Base-by-base conservation (phyloP, 2,329 filamentous ascomycete species). In the Epichloe baconii region DNA sequence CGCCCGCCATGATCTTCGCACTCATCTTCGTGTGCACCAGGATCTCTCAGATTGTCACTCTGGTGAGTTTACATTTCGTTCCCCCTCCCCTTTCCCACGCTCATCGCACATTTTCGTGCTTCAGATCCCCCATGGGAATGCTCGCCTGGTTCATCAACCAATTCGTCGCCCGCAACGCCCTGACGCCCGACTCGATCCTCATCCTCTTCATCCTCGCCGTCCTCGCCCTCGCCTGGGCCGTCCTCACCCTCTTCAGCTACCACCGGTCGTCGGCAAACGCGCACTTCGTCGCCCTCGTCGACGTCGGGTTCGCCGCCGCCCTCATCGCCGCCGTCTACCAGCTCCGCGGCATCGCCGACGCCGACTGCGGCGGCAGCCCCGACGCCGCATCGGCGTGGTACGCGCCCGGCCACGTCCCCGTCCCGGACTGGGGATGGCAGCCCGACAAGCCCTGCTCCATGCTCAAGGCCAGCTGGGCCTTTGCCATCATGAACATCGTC, bases 381-480 rank as follows among this genome's bases (percentile, higher is more conserved):
- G 62, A 63, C 11, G 61, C 62, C 35, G 70, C 69, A 48, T 68
- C 71, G 46, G 61, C 68, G 21, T 81, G 80, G 66, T 76, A 76
- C 59, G 64, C 78, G 10, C 53, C 53, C 10, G 17, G 12, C 49
- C 73, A 75, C 47, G 72, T 89, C 43, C 84, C 84, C 12, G 71
- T 78, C 43, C 71, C 68, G 34, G 66, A 77, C 37, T 73, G 73
- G 46, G 69, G 68, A 48, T 75, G 80, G 41, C 67, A 76, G 49
- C 67, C 82, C 38, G 76, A 87, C 67, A 91, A 91, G 75, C 80
- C 81, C 5, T 97, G 91, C 70, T 79, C 85, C 47, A 93, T 96
- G 88, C 79, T 95, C 62, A 97, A 96, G 78, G 85, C 90, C 1
- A 78, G 75, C 58, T 97, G 88, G 69, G 91, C 88, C 3, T 83